phyloP scores from a whole-genome alignment of 1,139 yeast genomes.

The Ogataea hybrid region DNA sequence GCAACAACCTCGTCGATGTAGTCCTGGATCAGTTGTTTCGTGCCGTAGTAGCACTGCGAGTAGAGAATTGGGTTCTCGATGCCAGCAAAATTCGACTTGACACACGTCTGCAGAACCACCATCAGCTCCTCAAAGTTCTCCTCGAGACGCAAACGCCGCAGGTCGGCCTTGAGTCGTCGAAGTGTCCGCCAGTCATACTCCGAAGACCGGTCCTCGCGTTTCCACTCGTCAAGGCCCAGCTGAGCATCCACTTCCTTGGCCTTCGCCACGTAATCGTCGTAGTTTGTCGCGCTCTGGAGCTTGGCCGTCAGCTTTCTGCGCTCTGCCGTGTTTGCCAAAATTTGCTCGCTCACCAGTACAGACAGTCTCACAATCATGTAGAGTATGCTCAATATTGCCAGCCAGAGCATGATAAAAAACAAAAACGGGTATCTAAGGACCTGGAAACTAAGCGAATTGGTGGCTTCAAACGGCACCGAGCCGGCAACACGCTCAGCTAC shows the following conservation, averaged over 20 bases:
- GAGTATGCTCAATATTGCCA: conserved; percentile 44
- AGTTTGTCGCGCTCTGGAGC: conserved; percentile 47
- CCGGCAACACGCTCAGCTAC: conserved; percentile 9
- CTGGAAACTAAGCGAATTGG: conserved; percentile 49
- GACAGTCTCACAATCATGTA: conserved; percentile 57
- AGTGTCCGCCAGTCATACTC: conserved; percentile 70
- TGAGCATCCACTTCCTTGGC: conserved; percentile 58
- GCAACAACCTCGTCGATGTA: conserved; percentile 53
- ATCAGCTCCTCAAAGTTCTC: conserved; percentile 46
- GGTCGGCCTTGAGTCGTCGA: conserved; percentile 45
- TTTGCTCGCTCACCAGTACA: conserved; percentile 63
- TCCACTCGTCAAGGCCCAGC: conserved; percentile 65
- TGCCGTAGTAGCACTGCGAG: conserved; percentile 74
- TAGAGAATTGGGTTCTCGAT: conserved; percentile 70
- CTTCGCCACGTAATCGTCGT: conserved; percentile 60
- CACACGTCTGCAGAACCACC: conserved; percentile 61
- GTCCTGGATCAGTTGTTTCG: conserved; percentile 57
- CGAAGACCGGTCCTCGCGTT: conserved; percentile 56
- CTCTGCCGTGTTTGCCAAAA: conserved; percentile 59
- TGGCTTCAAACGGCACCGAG: conserved; percentile 31
- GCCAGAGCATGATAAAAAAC: conserved; percentile 52
- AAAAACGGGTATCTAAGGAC: conserved; percentile 67
- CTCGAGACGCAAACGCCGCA: conserved; percentile 38
- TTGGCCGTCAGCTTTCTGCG: conserved; percentile 48
- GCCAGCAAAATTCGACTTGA: conserved; percentile 75